Percentiles rank a stretch among this genome's conserved stretches.
These are phyloP conservation scores for Daphne laureola DNA, from an alignment of 441 rosid genomes.

Conservation along the genomic window DNA sequence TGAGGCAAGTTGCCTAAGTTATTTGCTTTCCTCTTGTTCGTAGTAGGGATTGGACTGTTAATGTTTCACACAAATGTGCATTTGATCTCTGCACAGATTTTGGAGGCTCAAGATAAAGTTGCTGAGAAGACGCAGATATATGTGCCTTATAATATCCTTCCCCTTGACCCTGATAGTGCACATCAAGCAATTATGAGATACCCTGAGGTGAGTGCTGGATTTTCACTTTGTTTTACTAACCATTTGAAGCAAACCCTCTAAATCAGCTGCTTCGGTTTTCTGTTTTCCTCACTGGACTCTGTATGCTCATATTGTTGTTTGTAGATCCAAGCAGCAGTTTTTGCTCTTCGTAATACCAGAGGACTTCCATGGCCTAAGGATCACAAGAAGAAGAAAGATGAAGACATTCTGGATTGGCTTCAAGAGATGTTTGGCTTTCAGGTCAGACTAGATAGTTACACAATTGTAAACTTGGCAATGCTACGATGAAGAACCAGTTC, in stretches of 20 bases:
- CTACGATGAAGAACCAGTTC: not conserved
- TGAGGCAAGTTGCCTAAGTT: conserved; percentile 45
- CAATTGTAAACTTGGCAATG: conserved; percentile 1
- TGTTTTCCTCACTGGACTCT: conserved; percentile 6
- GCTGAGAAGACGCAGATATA: conserved; percentile 90
- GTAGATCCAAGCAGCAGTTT: conserved; percentile 91
- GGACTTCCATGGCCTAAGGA: conserved; percentile 98
- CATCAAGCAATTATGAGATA: conserved; percentile 94
- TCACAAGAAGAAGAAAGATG: conserved; percentile 72
- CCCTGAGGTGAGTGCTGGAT: conserved; percentile 63
- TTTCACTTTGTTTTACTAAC: conserved; percentile 7
- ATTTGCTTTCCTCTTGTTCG: conserved; percentile 4
- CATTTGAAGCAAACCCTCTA: conserved; percentile 1
- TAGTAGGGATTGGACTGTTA: not conserved
- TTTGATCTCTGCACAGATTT: conserved; percentile 46
- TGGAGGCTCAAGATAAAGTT: conserved; percentile 90
- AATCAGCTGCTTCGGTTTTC: conserved; percentile 8
- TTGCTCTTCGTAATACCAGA: conserved; percentile 89
- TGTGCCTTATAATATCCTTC: conserved; percentile 89
- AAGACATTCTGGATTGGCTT: conserved; percentile 98
- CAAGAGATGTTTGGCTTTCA: conserved; percentile 98
- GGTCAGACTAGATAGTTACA: conserved; percentile 26
- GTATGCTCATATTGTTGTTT: conserved; percentile 11
- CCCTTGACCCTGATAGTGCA: conserved; percentile 98
- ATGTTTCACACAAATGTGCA: conserved; percentile 11